Evolutionary conservation across 495 filamentous ascomycete species (phyloP).

Genomic region (Pyronema domesticum): DNA sequence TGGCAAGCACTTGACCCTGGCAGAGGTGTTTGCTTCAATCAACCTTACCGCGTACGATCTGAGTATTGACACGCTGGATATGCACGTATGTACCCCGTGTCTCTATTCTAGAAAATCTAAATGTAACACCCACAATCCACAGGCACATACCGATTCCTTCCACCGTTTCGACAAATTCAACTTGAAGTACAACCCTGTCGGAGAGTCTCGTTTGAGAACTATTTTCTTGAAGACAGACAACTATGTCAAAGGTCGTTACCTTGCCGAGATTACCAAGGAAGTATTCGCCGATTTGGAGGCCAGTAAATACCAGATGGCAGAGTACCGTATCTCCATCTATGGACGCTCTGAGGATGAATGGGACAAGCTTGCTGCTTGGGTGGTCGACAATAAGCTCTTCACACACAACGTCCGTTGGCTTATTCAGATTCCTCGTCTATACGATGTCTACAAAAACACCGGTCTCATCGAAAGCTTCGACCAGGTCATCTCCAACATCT

Average conservation of each 20-base stretch:
- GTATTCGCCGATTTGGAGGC: conserved; percentile 95
- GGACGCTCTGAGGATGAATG: conserved; percentile 82
- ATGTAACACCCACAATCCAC: neutral
- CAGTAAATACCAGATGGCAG: conserved; percentile 98
- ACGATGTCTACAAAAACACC: conserved; percentile 83
- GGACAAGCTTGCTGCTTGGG: conserved; percentile 96
- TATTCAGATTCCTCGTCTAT: conserved; percentile 84
- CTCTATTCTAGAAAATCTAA: neutral
- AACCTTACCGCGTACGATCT: conserved; percentile 93
- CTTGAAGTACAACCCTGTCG: conserved; percentile 93
- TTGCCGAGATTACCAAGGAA: conserved; percentile 89
- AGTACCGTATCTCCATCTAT: conserved; percentile 97
- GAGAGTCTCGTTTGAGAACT: conserved; percentile 81
- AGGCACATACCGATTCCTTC: conserved; percentile 95
- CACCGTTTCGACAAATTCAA: conserved; percentile 99
- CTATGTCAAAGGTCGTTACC: conserved; percentile 83
- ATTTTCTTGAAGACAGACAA: conserved; percentile 99
- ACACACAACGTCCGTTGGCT: conserved; percentile 96
- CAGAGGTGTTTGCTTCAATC: conserved; percentile 92
- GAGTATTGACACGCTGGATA: conserved; percentile 95
- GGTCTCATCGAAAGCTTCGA: conserved; percentile 76
- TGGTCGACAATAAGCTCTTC: conserved; percentile 96
- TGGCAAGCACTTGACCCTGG: conserved; percentile 75
- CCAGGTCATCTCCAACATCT: conserved; percentile 78
- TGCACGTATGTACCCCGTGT: conserved; percentile 51